Conservation (phyloP, 495 filamentous ascomycete genomes). For the Bryoglossum gracile region DNA sequence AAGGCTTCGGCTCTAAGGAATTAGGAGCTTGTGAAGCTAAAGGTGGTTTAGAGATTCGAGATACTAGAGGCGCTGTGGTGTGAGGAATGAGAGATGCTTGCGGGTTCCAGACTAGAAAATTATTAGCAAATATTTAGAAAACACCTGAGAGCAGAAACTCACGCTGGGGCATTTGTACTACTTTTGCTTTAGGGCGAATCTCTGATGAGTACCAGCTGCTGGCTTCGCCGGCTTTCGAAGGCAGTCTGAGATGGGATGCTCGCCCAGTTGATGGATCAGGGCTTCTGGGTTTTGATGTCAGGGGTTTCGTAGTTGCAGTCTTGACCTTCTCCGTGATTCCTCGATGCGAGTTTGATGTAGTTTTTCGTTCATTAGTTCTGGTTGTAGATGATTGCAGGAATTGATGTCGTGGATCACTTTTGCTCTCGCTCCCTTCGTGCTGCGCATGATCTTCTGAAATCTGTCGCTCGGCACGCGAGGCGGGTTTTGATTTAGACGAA, state of each 20-base stretch:
- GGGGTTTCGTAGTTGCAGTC: conserved; percentile 38
- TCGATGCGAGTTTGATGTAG: conserved; percentile 18
- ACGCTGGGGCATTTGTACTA: too few species aligned
- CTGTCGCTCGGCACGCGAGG: conserved; percentile 20
- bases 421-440: conserved; percentile 13
- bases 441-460: conserved; percentile 20
- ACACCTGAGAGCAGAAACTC: too few species aligned
- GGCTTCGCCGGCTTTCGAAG: conserved; percentile 6
- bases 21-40: conserved; percentile 65
- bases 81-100: conserved; percentile 76
- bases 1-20: conserved; percentile 59
- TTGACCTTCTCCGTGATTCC: conserved; percentile 34
- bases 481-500: conserved; percentile 18
- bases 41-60: conserved; percentile 77
- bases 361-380: conserved; percentile 17
- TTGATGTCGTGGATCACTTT: conserved; percentile 18
- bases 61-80: conserved; percentile 81
- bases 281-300: too few species aligned
- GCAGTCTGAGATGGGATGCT: background rate
- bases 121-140: too few species aligned
- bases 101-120: conserved; percentile 60
- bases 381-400: conserved; percentile 18
- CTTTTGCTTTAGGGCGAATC: too few species aligned
- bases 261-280: background rate
- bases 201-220: too few species aligned